phyloP scores from a whole-genome alignment of 192 early-diverging fungal species.

The Rhizophagus sp. region DNA sequence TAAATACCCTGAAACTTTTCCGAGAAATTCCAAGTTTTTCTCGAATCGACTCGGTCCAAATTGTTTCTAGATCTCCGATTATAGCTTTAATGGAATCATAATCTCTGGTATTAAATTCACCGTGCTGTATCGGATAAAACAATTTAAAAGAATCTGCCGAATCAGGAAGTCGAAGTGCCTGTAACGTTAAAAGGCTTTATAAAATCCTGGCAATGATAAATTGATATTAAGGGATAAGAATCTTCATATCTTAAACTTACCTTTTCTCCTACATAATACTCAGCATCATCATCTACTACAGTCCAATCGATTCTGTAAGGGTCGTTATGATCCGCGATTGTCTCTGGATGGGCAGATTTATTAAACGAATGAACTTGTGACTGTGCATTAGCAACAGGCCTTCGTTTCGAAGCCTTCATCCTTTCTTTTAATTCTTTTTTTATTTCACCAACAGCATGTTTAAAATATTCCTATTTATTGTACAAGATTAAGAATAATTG shows the following conservation, averaged over 20 bases:
- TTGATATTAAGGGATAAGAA: too few relatives aligned
- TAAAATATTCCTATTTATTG: slow-evolving; percentile 33
- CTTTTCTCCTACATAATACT: slow-evolving; percentile 64
- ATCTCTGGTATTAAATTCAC: slow-evolving; percentile 74
- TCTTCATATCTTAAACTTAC: slow-evolving; percentile 32
- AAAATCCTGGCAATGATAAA: not conserved
- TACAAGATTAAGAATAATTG: not conserved
- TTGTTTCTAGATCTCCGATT: slow-evolving; percentile 74
- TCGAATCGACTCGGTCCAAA: slow-evolving; percentile 75
- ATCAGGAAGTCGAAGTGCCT: slow-evolving; percentile 53
- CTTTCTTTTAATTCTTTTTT: slow-evolving; percentile 72
- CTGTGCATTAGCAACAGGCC: slow-evolving; percentile 73
- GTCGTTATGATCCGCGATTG: slow-evolving; percentile 87
- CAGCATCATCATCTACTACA: slow-evolving; percentile 42
- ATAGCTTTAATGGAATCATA: slow-evolving; percentile 67
- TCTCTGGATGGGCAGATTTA: slow-evolving; percentile 57
- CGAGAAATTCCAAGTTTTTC: slow-evolving; percentile 67
- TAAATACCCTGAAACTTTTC: slow-evolving; percentile 51
- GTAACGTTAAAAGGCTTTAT: not conserved
- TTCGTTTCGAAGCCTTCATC: slow-evolving; percentile 80
- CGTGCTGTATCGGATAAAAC: slow-evolving; percentile 78
- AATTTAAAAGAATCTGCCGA: slow-evolving; percentile 44
- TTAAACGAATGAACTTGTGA: slow-evolving; percentile 77
- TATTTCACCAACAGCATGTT: slow-evolving; percentile 47
- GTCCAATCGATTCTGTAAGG: slow-evolving; percentile 91